Base-by-base conservation (phyloP, 805 yeast genomes). In the Saccharomyces paradoxus region DNA sequence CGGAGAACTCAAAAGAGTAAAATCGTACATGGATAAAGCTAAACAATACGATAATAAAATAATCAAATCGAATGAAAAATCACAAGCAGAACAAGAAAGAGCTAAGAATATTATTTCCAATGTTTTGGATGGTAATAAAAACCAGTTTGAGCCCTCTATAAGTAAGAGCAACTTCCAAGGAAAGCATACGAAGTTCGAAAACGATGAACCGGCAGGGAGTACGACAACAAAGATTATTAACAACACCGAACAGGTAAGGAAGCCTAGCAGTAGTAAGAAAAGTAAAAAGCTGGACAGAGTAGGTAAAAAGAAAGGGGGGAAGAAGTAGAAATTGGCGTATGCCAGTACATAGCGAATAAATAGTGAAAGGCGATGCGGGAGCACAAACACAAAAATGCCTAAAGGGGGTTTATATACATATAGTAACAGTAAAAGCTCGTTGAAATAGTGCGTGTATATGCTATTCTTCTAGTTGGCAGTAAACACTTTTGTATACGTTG, bases 1-100 rank as follows among this genome's bases (percentile, higher is more conserved):
- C 83, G 71, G 71, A 30, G 95, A 87, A 63, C 71, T 88, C 52
- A 75, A 73, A 7, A 74, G 90, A 57, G 84, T 87, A 46, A 86
- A 85, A 65, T 63, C 75, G n/a, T 86, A 84, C 59, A 84, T 86
- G 82, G 77, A 77, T 41, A 76, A 82, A 62, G 76, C 80, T 41
- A 81, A 60, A 48, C 56, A 55, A 32, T 49, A 53, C 49, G 69
- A 55, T 21, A 14, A 13, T 21, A 49, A 50, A 32, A 44, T 46
- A 21, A 12, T 14, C 5, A 48, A 50, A 29, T 12, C 21, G 52
- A 61, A 54, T 53, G 68, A 46, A 55, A 67, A 55, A 10, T 56
- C 51, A 29, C 50, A 54, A n/a, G 62, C 70, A 21, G 73, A 57
- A 49, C 60, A 64, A 41, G 56, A 56, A n/a, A 59, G 71, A n/a